Evolutionary conservation across 805 yeast genomes (phyloP), one percentile per base, ranked within the genome.

Genomic region (Kodamaea restingae): DNA sequence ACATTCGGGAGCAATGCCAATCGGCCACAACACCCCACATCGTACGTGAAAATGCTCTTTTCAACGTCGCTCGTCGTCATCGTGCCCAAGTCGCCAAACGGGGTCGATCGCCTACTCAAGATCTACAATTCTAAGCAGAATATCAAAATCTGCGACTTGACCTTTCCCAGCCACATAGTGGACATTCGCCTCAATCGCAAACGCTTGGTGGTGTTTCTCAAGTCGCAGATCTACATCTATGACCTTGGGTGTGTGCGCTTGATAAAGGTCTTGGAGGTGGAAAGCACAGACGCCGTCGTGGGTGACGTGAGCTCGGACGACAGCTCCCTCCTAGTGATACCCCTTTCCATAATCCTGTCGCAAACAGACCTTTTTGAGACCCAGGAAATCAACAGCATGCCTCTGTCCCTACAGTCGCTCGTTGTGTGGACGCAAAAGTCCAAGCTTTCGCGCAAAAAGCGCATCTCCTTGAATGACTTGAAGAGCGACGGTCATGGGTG

Each of bases 201-300:
- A 50, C 67, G 97, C 32, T 70, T 91, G 47, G 73, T 87, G 22
- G 93, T 90, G 12, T 78, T 85, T 4, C 66, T 91, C 38, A 64
- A 66, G 42, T 70, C 78, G 36, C 95, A 90, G 60, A 78, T 93
- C 7, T 85, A 80, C 56, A 77, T 91, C 34, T 93, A 91, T 64
- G 97, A 91, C 59, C 82, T 91, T 45, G 79, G 93, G 41, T 86
- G 95, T 58, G 88, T 91, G 81, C 80, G 85, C 52, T 73, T 90
- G 18, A 58, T 91, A 30, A 66, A 67, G 43, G 60, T 66, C 9
- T 49, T 69, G 36, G 67, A 66, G 28, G 46, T 61, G 7, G 32
- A 30, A 18, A 17, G 21, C 12, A 7, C 12, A 4, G 52, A 57
- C 21, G 22, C 36, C 3, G 35, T 42, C 11, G 48, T 61, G 3